These are phyloP conservation scores for Nannochloris sp. DNA, from an alignment of 139 green algal genomes.

Conservation along the genomic window DNA sequence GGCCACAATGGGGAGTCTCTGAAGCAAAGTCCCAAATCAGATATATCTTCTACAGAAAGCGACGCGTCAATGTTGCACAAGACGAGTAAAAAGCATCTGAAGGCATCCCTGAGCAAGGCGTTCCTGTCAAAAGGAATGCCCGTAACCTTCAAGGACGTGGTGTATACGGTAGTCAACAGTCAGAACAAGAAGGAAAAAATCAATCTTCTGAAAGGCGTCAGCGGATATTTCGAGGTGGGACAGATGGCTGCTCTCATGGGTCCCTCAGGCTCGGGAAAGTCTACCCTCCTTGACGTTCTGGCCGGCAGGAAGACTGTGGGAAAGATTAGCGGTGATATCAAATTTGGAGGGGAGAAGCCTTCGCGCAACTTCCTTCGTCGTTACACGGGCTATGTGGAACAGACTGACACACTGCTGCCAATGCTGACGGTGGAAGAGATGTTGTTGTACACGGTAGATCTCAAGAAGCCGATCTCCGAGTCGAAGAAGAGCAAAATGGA, in stretches of 20 bases:
- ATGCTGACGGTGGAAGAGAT: slow-evolving; percentile 56
- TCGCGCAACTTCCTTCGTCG: slow-evolving; percentile 24
- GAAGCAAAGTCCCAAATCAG: background rate
- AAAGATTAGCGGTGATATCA: slow-evolving; percentile 17
- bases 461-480: slow-evolving; percentile 49
- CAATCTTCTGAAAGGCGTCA: slow-evolving; percentile 18
- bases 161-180: slow-evolving; percentile 23
- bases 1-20: too few species aligned
- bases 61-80: background rate
- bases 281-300: slow-evolving; percentile 54
- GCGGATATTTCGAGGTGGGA: slow-evolving; percentile 14
- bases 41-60: background rate
- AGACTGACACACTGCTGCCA: slow-evolving; percentile 48
- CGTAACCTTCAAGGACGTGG: slow-evolving; percentile 13
- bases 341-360: slow-evolving; percentile 22
- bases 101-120: slow-evolving; percentile 1
- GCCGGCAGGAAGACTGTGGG: slow-evolving; percentile 38
- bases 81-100: background rate
- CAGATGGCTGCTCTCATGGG: slow-evolving; percentile 55
- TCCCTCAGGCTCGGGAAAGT: slow-evolving; percentile 62
- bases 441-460: slow-evolving; percentile 71
- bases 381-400: slow-evolving; percentile 43
- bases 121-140: slow-evolving; percentile 11
- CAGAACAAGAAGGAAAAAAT: slow-evolving; percentile 19
- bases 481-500: slow-evolving; percentile 32